Evolutionary conservation across 1,284 basidiomycete species (phyloP), one percentile per base, ranked within the genome.

Genomic region (Volvariella volvacea): DNA sequence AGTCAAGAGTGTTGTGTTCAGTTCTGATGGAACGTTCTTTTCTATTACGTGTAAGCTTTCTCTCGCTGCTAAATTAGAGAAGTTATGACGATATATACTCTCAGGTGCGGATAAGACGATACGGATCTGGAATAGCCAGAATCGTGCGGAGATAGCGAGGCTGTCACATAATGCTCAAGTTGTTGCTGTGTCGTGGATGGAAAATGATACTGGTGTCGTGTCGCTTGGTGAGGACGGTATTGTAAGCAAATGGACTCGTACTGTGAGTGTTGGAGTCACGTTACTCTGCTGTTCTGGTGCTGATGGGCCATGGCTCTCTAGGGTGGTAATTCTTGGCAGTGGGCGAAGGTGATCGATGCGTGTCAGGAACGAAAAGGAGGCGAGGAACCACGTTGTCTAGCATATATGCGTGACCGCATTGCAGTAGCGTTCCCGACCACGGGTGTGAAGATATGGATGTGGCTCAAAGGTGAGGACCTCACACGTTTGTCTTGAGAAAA

Each of bases 391-490:
- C 60, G 71, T 19, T 77, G 74, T 54, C 63, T 84, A 51, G 78
- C 78, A 2, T 78, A 77, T 53, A 56, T 53, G 46, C 67, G 68
- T 10, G 78, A 79, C 57, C 64, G 71, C 19, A 73, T 84, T 50
- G 82, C 82, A 1, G 71, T 83, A 12, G 74, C 78, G 20, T 78
- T 76, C 50, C 76, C 78, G 21, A 61, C 63, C 17, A 54, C 59
- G 36, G 78, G 79, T 2, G 78, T 84, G 22, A 79, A 76, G 50
- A 66, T 83, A n/a, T 84, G 82, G 82, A 55, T 74, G 47, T 73
- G 70, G 67, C 66, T 63, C 38, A 73, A 75, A 63, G 79, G 80
- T 80, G 22, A 38, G 45, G 41, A 19, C 32, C 16, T 12, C 32
- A 3, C 25, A 15, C 40, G 14, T 28, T 39, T 4, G 41, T 22